Base-by-base conservation (phyloP, 2,329 filamentous ascomycete genomes). In the Incumbomyces lentus region DNA sequence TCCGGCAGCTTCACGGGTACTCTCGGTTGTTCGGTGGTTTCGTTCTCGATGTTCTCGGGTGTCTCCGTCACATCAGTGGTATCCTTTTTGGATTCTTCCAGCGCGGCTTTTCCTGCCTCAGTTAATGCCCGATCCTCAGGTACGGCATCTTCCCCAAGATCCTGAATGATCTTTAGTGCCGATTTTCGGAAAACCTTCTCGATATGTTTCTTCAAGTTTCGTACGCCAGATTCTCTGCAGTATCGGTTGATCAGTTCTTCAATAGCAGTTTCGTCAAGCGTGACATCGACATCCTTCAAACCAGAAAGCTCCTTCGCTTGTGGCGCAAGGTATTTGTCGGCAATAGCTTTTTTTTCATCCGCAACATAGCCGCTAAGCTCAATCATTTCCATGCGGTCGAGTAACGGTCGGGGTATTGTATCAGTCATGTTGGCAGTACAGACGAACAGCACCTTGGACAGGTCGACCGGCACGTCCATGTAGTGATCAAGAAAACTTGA, bases 351-450 rank as follows among this genome's bases (percentile, higher is more conserved):
- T 75, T 98, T 98, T 74, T 98, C 92, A 55, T 98, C 90, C 0
- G 90, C 82, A 42, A 98, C 90, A 61, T 98, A 98, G 10, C 92
- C 92, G 31, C 90, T 96, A 2, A 98, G 75, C 52, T 93, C 81
- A 56, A 98, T 98, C 59, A 96, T 80, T 65, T 98, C 92, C 92
- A 98, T 98, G 57, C 92, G 83, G 62, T 98, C 92, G 13, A 96
- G 75, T 0, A 98, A 74, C 2, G 92, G 93, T 35, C 89, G 79
- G 13, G 92, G 92, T 51, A 98, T 98, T 0, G 92, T 98, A 60
- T 98, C 92, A 0, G 89, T 95, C 83, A 96, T 93, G 65, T 98
- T 98, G 49, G 92, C 92, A 12, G 92, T 98, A 74, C 92, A 98
- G 35, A 98, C 92, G 62, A 98, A 98, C 17, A 98, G 75, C 2